Base-by-base conservation (phyloP, 2,329 filamentous ascomycete genomes). In the Calonectria pseudoreteaudii region DNA sequence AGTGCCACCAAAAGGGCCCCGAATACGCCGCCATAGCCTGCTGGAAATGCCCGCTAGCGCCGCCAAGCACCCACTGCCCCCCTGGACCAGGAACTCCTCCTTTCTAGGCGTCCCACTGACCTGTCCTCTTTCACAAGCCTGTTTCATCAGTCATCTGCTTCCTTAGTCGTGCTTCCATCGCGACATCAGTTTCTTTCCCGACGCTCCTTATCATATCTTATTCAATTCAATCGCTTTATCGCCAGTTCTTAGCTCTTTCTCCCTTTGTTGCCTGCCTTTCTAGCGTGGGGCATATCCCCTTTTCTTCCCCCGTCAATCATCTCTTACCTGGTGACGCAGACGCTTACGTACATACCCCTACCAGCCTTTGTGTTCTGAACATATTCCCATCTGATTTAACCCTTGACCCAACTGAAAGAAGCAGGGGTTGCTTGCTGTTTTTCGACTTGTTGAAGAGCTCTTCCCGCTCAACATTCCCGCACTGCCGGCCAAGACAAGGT, bases 61-160 rank as follows among this genome's bases (percentile, higher is more conserved):
- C 28, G 60, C 38, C 26, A 65, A 47, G 38, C 38, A 65, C 41
- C 60, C 41, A 28, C 41, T 38, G 16, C 60, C 16, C 38, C 78
- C 78, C 78, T 75, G 71, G 74, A 67, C 68, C 68, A 75, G 62
- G 64, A 76, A 76, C 77, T 75, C 30, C 68, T 65, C 72, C 68
- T 47, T 28, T 75, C 73, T 56, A 58, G 58, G 60, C 49, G 73
- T 47, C 52, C 44, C 70, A 74, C 77, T 80, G 77, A 78, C 74
- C 74, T 80, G 78, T 80, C 77, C 78, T 80, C 77, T 80, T 71
- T 38, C n/a, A 20, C 30, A 41, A 41, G 58, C 72, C 73, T 79
- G 77, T 79, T 77, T 79, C 72, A 78, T 65, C 60, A 49, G 30
- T 16, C 60, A 65, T 44, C 20, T 65, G 60, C 9, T 23, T n/a